phyloP scores from a whole-genome alignment of 192 early-diverging fungal species.

The Coemansia aciculifera region DNA sequence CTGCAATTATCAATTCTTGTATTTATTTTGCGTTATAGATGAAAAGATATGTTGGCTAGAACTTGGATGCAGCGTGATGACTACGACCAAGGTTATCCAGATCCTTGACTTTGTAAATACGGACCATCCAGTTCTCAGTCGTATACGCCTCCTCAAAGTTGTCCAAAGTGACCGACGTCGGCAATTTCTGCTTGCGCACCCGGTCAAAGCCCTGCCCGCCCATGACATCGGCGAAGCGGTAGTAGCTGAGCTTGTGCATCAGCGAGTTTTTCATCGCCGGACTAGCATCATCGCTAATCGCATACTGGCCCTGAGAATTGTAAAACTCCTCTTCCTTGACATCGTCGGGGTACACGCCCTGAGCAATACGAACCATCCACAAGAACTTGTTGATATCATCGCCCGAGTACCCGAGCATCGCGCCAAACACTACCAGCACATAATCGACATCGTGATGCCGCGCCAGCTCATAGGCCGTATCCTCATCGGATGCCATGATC shows the following conservation, averaged over 20 bases:
- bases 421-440: conserved; percentile 96
- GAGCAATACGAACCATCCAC: conserved; percentile 99
- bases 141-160: conserved; percentile 94
- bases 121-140: conserved; percentile 96
- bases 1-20: not conserved
- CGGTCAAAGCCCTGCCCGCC: conserved; percentile 76
- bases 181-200: conserved; percentile 78
- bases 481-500: conserved; percentile 88
- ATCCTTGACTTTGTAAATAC: conserved; percentile 98
- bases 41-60: conserved; percentile 5
- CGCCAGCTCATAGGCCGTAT: conserved; percentile 90
- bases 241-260: conserved; percentile 98
- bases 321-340: conserved; percentile 89
- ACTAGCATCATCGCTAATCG: conserved; percentile 87
- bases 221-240: conserved; percentile 90
- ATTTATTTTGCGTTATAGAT: not conserved
- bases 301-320: conserved; percentile 85
- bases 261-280: conserved; percentile 87
- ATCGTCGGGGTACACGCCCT: conserved; percentile 96
- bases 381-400: conserved; percentile 99
- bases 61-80: conserved; percentile 25
- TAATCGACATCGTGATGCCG: conserved; percentile 94
- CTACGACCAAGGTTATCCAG: conserved; percentile 88
- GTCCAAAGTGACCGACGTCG: conserved; percentile 74
- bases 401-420: conserved; percentile 94